phyloP scores from a whole-genome alignment of 306 rosid genomes.

The Medicago arabica region DNA sequence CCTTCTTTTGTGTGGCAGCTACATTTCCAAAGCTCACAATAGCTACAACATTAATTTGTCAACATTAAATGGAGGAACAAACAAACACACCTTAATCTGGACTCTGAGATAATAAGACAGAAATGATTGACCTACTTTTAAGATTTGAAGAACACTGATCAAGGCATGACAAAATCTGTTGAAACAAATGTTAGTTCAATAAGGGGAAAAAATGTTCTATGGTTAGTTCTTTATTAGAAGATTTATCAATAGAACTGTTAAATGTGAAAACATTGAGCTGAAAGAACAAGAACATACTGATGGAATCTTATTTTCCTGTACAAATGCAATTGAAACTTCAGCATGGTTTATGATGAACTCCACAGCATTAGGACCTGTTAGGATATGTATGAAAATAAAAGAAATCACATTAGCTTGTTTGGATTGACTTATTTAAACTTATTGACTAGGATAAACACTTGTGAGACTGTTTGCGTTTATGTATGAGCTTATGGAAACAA shows the following conservation, averaged over 20 bases:
- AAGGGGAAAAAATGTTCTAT: background rate
- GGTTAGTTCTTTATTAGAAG: background rate
- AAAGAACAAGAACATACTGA: conserved; percentile 64
- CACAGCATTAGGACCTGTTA: conserved; percentile 89
- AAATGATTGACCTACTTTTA: conserved; percentile 64
- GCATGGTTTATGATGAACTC: conserved; percentile 93
- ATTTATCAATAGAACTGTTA: background rate
- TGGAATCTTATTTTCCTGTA: conserved; percentile 84
- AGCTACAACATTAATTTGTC: conserved; percentile 57
- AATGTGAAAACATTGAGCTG: background rate
- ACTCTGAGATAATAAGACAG: conserved; percentile 33
- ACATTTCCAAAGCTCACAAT: conserved; percentile 82
- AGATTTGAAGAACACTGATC: conserved; percentile 69
- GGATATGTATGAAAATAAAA: conserved; percentile 26
- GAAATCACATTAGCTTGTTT: background rate
- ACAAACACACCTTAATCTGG: conserved; percentile 20
- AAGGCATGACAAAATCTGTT: conserved; percentile 88
- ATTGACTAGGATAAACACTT: no score
- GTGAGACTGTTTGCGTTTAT: background rate
- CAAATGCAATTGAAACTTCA: conserved; percentile 90
- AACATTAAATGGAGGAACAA: conserved; percentile 10
- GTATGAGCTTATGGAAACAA: background rate
- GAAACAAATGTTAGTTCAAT: conserved; percentile 40
- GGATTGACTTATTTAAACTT: background rate
- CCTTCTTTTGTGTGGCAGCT: conserved; percentile 72